These are phyloP conservation scores for Aureobasidium sp. DNA, from an alignment of 2,329 filamentous ascomycete genomes.

Conservation along the genomic window DNA sequence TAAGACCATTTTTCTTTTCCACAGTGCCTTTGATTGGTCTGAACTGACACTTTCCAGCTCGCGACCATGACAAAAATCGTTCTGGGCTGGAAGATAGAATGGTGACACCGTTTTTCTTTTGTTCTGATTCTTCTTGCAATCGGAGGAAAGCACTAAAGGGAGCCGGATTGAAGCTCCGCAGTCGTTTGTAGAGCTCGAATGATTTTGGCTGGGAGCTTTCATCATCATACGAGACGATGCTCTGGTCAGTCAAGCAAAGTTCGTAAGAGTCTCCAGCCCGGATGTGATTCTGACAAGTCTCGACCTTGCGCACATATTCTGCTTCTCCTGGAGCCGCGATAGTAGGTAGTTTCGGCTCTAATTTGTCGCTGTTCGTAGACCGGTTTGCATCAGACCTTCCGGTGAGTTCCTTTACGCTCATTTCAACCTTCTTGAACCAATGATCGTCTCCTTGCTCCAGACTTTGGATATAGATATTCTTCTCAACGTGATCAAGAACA, in stretches of 20 bases:
- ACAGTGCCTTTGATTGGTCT: slow-evolving; percentile 96
- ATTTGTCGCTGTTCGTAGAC: no score
- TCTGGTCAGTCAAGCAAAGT: slow-evolving; percentile 72
- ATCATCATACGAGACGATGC: slow-evolving; percentile 43
- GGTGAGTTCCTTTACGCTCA: neutral
- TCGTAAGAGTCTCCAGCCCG: slow-evolving; percentile 70
- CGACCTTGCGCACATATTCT: slow-evolving; percentile 58
- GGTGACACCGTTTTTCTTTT: slow-evolving; percentile 37
- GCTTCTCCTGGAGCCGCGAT: slow-evolving; percentile 19
- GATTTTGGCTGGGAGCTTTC: slow-evolving; percentile 19
- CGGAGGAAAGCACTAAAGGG: slow-evolving; percentile 78
- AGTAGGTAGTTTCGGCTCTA: slow-evolving; percentile 5
- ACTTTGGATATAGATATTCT: slow-evolving; percentile 58
- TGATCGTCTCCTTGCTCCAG: slow-evolving; percentile 39
- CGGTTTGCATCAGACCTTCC: neutral
- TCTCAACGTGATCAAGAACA: slow-evolving; percentile 62
- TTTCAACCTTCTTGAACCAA: slow-evolving; percentile 18
- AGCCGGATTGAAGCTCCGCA: slow-evolving; percentile 66
- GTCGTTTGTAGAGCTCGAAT: slow-evolving; percentile 65
- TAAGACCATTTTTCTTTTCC: slow-evolving; percentile 62
- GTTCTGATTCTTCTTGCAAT: slow-evolving; percentile 43
- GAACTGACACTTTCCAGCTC: slow-evolving; percentile 60
- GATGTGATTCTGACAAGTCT: slow-evolving; percentile 48
- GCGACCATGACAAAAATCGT: slow-evolving; percentile 68
- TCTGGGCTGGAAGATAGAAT: slow-evolving; percentile 81